Percentiles rank a stretch among this genome's conserved stretches.
phyloP scores from a whole-genome alignment of 257 asterid genomes.

The Apocynum venetum region DNA sequence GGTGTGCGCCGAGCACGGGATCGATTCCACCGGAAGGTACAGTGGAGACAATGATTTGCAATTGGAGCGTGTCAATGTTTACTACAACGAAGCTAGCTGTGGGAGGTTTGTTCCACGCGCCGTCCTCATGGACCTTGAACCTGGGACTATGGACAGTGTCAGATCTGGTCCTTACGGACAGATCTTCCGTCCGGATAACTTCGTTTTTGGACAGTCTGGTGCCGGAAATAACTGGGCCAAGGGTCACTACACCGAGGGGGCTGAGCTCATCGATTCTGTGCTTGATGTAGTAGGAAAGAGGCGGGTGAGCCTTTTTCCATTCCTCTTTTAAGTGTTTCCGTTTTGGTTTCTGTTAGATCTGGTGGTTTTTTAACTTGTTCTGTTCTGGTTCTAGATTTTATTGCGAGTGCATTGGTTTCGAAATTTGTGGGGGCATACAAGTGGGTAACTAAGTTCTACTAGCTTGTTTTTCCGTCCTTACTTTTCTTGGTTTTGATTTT shows the following conservation, averaged over 20 bases:
- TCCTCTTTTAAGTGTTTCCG: not conserved
- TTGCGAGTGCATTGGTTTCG: not conserved
- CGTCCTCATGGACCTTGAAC: constrained; percentile 78
- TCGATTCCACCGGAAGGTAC: constrained; percentile 71
- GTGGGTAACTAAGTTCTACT: not conserved
- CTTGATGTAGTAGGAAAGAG: constrained; percentile 77
- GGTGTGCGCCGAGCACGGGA: constrained; percentile 67
- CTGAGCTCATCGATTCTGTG: constrained; percentile 73
- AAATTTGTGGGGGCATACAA: not conserved
- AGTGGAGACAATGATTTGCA: constrained; percentile 59
- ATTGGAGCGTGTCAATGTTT: constrained; percentile 70
- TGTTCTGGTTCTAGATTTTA: not conserved
- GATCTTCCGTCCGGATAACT: constrained; percentile 60
- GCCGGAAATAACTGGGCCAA: constrained; percentile 79
- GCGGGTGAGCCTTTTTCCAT: too few relatives aligned
- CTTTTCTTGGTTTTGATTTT: not conserved
- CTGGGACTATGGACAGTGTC: constrained; percentile 80
- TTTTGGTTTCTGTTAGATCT: not conserved
- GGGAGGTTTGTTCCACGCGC: constrained; percentile 83
- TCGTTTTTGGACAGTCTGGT: constrained; percentile 74
- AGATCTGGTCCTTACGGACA: constrained; percentile 75
- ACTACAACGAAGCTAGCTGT: constrained; percentile 75
- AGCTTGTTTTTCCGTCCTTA: not conserved
- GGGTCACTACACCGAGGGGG: constrained; percentile 79
- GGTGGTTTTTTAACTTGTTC: not conserved